These are phyloP conservation scores for Arthrobotrys sphaeroides DNA, from an alignment of 2,329 filamentous ascomycete species.

Conservation along the genomic window DNA sequence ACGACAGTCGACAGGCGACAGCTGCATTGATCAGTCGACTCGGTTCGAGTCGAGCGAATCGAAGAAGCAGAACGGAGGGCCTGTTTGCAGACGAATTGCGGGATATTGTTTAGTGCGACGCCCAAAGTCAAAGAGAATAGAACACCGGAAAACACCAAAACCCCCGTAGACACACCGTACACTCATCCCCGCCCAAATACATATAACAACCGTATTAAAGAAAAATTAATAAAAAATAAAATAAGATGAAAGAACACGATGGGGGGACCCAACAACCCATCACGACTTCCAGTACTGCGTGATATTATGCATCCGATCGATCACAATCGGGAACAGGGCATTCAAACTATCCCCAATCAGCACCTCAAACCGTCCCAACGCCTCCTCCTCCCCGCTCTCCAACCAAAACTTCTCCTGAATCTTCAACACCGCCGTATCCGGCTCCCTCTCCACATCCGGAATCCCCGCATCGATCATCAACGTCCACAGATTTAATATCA, in stretches of 20 bases:
- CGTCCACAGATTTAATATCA: conserved; percentile 94
- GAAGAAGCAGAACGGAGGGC: background rate
- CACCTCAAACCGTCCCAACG: conserved; percentile 84
- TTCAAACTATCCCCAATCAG: conserved; percentile 91
- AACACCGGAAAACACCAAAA: conserved; percentile 1
- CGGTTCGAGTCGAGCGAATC: background rate
- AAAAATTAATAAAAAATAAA: background rate
- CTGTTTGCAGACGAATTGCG: background rate
- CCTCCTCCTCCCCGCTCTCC: conserved; percentile 90
- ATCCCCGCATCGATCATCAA: conserved; percentile 98
- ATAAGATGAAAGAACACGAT: background rate
- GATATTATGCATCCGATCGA: conserved; percentile 92
- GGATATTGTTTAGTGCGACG: background rate
- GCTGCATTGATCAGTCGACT: conserved; percentile 11
- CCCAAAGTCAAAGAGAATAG: background rate
- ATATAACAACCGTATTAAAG: background rate
- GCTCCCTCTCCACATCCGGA: conserved; percentile 89
- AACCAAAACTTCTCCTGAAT: conserved; percentile 94
- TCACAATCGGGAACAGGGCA: conserved; percentile 89
- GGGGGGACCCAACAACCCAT: too few relatives aligned
- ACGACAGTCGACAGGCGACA: background rate
- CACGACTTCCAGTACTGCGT: conserved; percentile 89
- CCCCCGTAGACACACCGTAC: background rate
- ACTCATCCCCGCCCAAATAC: background rate
- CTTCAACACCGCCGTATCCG: conserved; percentile 92